Base-by-base conservation (phyloP, 2,329 filamentous ascomycete genomes). In the Pseudovirgaria hyperparasitica region DNA sequence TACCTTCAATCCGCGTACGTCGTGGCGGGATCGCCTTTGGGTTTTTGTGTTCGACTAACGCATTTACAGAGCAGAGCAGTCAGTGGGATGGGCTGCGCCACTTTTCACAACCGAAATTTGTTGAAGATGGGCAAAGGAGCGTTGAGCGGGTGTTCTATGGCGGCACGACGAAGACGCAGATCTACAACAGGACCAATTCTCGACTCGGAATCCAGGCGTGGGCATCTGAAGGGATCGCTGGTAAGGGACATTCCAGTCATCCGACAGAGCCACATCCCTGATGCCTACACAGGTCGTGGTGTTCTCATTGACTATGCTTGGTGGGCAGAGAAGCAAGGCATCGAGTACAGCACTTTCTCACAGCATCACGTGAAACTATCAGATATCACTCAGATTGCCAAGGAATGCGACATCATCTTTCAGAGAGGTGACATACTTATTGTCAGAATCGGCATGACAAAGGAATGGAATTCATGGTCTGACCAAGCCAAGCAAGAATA, bases 81-180 rank as follows among this genome's bases (percentile, higher is more conserved):
- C 49, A 54, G 25, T 52, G 50, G 50, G 50, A 54, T 22, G 45
- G 42, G 15, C 28, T 54, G 7, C 49, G 50, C 29, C 49, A 54
- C 17, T 51, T 50, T 20, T 48, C 45, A 1, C 49, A 54, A 12
- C 48, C 50, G 13, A 30, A 35, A 6, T 45, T 36, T 3, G 32
- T 33, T 9, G 42, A 28, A 23, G 49, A 47, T 5, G 30, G 28
- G 10, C 33, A 36, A 7, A 18, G 25, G 6, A 17, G 14, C 14
- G 13, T 23, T 9, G 26, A 40, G 9, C 34, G 38, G 9, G 28
- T 38, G 11, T 42, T 42, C 25, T 42, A 40, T 12, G 35, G 37
- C 7, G 41, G 38, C 15, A 39, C 34, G 6, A 44, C 36, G 4
- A 33, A 31, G 3, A 27, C 29, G 8, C 36, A 42, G 24, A 42